Percentiles rank a stretch among this genome's conserved stretches.
These are phyloP conservation scores for Microdochium paspali DNA, from an alignment of 2,329 filamentous ascomycete species.

Conservation along the genomic window DNA sequence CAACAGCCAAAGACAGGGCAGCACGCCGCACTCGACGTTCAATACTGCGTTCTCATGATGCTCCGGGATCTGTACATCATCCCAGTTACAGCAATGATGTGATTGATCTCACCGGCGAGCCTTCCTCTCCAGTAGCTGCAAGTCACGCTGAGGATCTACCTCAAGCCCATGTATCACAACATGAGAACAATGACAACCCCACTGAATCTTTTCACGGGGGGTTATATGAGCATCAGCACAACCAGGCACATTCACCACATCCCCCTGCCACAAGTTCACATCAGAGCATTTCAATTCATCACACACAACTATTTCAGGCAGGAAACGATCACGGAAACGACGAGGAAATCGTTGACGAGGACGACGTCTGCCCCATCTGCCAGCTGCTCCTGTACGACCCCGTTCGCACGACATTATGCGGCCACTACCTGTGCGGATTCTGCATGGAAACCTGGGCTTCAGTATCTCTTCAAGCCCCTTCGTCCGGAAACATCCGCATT, in stretches of 20 bases:
- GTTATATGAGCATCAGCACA: background rate
- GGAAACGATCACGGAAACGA: background rate
- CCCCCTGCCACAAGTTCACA: background rate
- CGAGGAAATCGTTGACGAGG: conserved; percentile 13
- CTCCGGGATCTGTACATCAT: background rate
- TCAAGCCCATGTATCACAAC: background rate
- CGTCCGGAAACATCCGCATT: conserved; percentile 22
- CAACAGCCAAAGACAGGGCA: background rate
- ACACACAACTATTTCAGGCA: too few relatives aligned
- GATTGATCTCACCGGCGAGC: background rate
- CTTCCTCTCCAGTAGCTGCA: background rate
- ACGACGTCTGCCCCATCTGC: conserved; percentile 34
- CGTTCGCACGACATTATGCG: conserved; percentile 26
- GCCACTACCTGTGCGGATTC: conserved; percentile 29
- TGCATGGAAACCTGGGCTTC: conserved; percentile 37
- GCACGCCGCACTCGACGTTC: background rate
- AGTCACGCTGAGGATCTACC: background rate
- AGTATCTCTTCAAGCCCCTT: conserved; percentile 22
- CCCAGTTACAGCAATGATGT: background rate
- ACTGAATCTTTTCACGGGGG: background rate
- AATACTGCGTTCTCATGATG: background rate
- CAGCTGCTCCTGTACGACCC: conserved; percentile 29
- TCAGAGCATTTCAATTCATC: too few relatives aligned
- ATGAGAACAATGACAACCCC: background rate
- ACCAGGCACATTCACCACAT: background rate